Conservation (phyloP, 129 eudicot genomes). For the Helichrysum umbraculigerum region DNA sequence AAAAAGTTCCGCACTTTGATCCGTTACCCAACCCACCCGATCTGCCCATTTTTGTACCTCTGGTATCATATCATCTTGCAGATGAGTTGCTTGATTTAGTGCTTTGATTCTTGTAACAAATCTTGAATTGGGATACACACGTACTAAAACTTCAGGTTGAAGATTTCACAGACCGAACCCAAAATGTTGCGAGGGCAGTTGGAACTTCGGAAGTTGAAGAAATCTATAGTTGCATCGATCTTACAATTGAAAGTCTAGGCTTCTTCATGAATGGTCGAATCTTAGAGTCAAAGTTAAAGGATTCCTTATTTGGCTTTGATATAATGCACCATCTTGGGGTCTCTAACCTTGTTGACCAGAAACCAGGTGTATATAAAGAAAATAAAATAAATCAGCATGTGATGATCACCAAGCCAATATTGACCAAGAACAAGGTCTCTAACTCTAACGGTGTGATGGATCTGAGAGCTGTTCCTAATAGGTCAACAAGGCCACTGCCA, state of each 20-base stretch:
- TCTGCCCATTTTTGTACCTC: not conserved
- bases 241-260: slow-evolving; percentile 37
- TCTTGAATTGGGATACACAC: not conserved
- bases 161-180: slow-evolving; percentile 88
- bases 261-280: slow-evolving; percentile 53
- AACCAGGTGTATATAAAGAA: not conserved
- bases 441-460: slow-evolving; percentile 15
- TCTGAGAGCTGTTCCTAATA: slow-evolving; percentile 13
- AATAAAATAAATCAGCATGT: slow-evolving; percentile 4
- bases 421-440: slow-evolving; percentile 2
- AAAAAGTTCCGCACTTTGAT: not conserved
- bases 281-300: slow-evolving; percentile 41
- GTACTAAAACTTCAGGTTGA: slow-evolving; percentile 62
- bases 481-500: slow-evolving; percentile 14
- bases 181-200: slow-evolving; percentile 87
- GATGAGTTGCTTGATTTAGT: not conserved
- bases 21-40: not conserved
- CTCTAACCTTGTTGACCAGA: not conserved
- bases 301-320: slow-evolving; percentile 52
- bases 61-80: not conserved
- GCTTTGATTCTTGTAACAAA: not conserved
- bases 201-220: slow-evolving; percentile 42
- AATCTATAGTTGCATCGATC: slow-evolving; percentile 51
- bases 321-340: not conserved
- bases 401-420: slow-evolving; percentile 11